phyloP scores from a whole-genome alignment of 768 basidiomycete genomes.

The Pisolithus tinctorius region DNA sequence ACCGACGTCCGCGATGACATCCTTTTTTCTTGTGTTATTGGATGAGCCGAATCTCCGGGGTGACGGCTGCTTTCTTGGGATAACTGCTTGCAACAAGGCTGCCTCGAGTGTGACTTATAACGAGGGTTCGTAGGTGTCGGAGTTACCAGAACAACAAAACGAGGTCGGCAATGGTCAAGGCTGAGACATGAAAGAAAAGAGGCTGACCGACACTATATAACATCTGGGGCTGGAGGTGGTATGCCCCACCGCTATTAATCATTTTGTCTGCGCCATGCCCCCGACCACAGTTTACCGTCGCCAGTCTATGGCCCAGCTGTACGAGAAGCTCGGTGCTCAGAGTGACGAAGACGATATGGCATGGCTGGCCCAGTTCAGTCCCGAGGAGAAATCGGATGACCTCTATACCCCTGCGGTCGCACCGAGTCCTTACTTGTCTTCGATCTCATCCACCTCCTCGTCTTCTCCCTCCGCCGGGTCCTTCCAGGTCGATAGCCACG shows the following conservation, averaged over 20 bases:
- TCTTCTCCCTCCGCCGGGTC: conserved; percentile 16
- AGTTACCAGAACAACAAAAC: conserved; percentile 36
- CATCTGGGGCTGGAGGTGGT: conserved; percentile 3
- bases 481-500: conserved; percentile 7
- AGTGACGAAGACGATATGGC: conserved; percentile 29
- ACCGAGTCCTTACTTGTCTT: conserved; percentile 16
- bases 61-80: conserved; percentile 8
- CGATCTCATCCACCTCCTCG: conserved; percentile 22
- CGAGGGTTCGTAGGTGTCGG: conserved; percentile 28
- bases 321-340: conserved; percentile 29
- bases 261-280: conserved; percentile 15
- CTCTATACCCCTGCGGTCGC: conserved; percentile 13
- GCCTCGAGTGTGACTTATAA: conserved; percentile 28
- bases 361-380: conserved; percentile 29
- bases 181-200: conserved; percentile 33
- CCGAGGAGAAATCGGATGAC: conserved; percentile 26
- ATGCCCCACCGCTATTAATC: conserved; percentile 13
- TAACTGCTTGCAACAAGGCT: conserved; percentile 25
- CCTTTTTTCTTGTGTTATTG: conserved; percentile 7
- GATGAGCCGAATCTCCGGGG: conserved; percentile 13
- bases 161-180: conserved; percentile 32
- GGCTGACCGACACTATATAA: conserved; percentile 26
- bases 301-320: conserved; percentile 30
- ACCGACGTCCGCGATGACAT: neutral
- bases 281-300: conserved; percentile 26